phyloP scores from a whole-genome alignment of 345 rosid genomes.

The Camelina laxa region DNA sequence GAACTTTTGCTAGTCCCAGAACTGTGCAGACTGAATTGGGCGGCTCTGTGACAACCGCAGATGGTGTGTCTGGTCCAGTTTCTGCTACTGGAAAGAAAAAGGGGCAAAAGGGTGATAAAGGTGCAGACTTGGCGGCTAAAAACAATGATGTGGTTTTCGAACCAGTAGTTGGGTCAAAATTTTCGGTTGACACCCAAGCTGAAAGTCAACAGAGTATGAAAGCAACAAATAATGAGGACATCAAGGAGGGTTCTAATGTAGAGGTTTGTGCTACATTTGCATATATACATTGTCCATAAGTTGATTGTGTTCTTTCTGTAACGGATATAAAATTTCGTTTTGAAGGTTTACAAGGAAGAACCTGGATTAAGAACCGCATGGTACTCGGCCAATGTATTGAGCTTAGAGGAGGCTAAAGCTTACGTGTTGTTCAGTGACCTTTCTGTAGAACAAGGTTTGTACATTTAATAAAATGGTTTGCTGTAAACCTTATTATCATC shows the following conservation, averaged over 20 bases:
- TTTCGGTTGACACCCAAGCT: constrained; percentile 42
- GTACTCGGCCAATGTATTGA: constrained; percentile 76
- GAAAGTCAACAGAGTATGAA: constrained; percentile 46
- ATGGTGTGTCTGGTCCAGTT: constrained; percentile 50
- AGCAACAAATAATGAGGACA: constrained; percentile 47
- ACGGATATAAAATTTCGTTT: constrained; percentile 3
- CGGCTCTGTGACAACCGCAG: constrained; percentile 49
- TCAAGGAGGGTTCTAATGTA: constrained; percentile 76
- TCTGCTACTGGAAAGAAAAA: constrained; percentile 53
- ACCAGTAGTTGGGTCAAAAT: constrained; percentile 49
- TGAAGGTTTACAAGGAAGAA: constrained; percentile 82
- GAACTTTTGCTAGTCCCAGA: constrained; percentile 43
- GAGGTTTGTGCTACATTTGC: constrained; percentile 65
- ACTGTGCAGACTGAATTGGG: constrained; percentile 49
- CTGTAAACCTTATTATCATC: neutral
- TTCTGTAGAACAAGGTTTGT: constrained; percentile 67
- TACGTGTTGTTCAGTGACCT: constrained; percentile 73
- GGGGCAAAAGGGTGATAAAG: constrained; percentile 52
- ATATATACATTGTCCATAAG: neutral
- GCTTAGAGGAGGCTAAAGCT: constrained; percentile 79
- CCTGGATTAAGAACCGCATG: constrained; percentile 71
- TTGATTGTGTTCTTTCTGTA: constrained; percentile 23
- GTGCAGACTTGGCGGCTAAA: constrained; percentile 52
- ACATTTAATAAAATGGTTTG: constrained; percentile 10
- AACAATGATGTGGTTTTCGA: constrained; percentile 49